Base-by-base conservation (phyloP, 1,139 yeast genomes). In the Yamadazyma epiphylla region DNA sequence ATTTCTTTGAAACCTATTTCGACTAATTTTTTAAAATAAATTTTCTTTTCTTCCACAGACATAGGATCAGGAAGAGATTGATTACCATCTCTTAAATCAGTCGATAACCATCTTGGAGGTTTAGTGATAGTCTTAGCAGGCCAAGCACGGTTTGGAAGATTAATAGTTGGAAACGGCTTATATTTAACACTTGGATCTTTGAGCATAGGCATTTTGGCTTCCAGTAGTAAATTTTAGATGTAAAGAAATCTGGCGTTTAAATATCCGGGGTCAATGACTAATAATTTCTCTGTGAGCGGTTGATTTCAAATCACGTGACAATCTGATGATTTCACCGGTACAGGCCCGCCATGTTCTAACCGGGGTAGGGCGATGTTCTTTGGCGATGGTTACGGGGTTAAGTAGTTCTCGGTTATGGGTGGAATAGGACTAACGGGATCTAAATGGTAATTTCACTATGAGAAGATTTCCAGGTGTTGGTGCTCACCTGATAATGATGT, bases 1-100 rank as follows among this genome's bases (percentile, higher is more conserved):
- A 68, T 68, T 42, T 68, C 74, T 41, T 68, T 68, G 50, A 67
- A 68, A 1, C 74, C 74, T 32, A 68, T 48, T 20, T 65, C 70
- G 12, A 68, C 49, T 32, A 68, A 55, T 46, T 67, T 68, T 33
- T 64, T 65, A 41, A 66, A 68, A 39, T 65, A 67, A 29, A 61
- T 60, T 41, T 64, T 66, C 51, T 68, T 68, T 38, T 68, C 72
- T 8, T 55, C 55, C 14, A 67, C 55, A 2, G 71, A 58, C 74
- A 68, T 68, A 9, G 74, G 74, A 42, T 68, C 74, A 11, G 74
- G 74, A 33, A 68, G 60, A 9, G 74, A 57, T 43, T 68, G 74
- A 45, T 68, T 68, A 13, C 74, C 74, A 38, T 68, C 74, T 51
- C 74, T 59, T 31, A 68, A 63, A 46, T 68, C 74, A 12, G 74